Evolutionary conservation across 1,284 basidiomycete genomes (phyloP), one percentile per base, ranked within the genome.

Genomic region (Ceratobasidium sp.): DNA sequence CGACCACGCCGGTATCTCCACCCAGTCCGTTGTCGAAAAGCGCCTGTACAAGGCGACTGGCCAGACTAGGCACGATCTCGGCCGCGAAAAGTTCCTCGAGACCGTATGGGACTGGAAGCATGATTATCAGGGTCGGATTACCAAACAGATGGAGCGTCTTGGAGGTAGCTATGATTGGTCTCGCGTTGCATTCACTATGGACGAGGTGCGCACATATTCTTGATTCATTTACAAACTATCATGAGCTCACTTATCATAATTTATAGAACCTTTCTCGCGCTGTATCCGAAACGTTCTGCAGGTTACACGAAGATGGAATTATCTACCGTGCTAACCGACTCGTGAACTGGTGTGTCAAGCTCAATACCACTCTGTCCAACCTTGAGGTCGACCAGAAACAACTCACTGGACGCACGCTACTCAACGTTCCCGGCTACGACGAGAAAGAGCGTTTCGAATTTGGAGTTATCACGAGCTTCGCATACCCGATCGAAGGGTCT

Each of bases 1-100:
- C 79, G 98, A 99, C 82, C 98, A 99, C 80, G 98, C 98, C 4
- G 96, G 97, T 78, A 99, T 99, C 76, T 97, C 97, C 0, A 99
- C 98, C 0, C 98, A 99, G 82, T 95, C 95, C 61, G 97, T 99
- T 32, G 98, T 99, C 2, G 98, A 99, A 82, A 96, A 95, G 82
- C 87, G 96, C 43, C 79, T 99, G 71, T 91, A 89, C 82, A 98
- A 98, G 83, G 83, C 87, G 0, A 87, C 91, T 66, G 94, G 94
- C 16, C 86, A 92, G 83, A 93, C 93, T 1, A 85, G 97, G 72
- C 96, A 98, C 81, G 94, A 99, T 82, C 89, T 98, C 49, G 98
- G 98, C 1, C 89, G 98, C 67, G 95, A 98, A 78, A 90, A 87
- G 78, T 98, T 99, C 84, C 80, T 99, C 73, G 90, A 93, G 76